Percentiles rank a stretch among this genome's conserved stretches.
These are phyloP conservation scores for Pseudotsuga menziesii DNA, from an alignment of 75 land plant species.

Conservation along the genomic window DNA sequence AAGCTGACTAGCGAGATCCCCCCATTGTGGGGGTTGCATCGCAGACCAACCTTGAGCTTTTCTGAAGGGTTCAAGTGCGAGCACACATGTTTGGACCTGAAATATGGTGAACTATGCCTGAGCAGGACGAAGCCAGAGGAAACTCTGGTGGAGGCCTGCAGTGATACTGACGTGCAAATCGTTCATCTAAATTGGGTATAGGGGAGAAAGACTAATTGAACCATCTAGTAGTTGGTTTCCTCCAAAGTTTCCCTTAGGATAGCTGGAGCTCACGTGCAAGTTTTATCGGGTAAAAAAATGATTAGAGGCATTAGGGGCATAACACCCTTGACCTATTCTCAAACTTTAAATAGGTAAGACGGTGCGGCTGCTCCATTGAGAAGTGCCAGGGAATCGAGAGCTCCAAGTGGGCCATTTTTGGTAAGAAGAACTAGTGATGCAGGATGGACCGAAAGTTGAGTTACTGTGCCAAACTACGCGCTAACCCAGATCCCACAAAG, in stretches of 20 bases:
- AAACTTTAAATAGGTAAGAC: too few relatives aligned
- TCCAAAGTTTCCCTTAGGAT: neutral
- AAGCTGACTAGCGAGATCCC: neutral
- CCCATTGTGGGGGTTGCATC: neutral
- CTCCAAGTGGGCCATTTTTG: too few relatives aligned
- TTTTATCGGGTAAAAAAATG: neutral
- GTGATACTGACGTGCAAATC: too few relatives aligned
- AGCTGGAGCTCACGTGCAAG: neutral
- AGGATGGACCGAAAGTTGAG: too few relatives aligned
- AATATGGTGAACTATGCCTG: slow-evolving; percentile 8
- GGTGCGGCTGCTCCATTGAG: too few relatives aligned
- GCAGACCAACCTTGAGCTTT: neutral
- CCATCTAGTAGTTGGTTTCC: slow-evolving; percentile 2
- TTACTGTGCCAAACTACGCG: too few relatives aligned
- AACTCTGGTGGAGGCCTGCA: too few relatives aligned
- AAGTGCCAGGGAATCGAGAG: too few relatives aligned
- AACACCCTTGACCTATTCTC: too few relatives aligned
- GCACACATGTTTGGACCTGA: neutral
- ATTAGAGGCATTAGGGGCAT: too few relatives aligned
- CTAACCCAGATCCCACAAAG: too few relatives aligned
- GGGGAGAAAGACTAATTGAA: slow-evolving; percentile 8
- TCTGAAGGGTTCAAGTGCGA: slow-evolving; percentile 1
- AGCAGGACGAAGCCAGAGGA: neutral
- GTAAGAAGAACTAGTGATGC: too few relatives aligned
- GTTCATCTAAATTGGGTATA: neutral